phyloP scores from a whole-genome alignment of 805 yeast genomes.

The Yamadazyma kitorensis region DNA sequence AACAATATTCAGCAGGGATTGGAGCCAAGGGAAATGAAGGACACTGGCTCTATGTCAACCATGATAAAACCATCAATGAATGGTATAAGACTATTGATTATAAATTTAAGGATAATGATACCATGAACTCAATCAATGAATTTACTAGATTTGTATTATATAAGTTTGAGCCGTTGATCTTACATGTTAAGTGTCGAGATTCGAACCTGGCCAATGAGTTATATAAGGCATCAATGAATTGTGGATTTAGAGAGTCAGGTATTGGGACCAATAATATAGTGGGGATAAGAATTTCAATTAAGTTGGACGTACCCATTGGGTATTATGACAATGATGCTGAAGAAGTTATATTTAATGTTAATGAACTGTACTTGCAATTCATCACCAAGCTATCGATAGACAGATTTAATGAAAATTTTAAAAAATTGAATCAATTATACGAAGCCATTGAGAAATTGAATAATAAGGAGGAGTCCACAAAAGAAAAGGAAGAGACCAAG shows the following conservation, averaged over 20 bases:
- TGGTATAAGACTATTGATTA: slow-evolving; percentile 45
- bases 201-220: slow-evolving; percentile 54
- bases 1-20: too few relatives aligned
- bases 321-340: slow-evolving; percentile 33
- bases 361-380: slow-evolving; percentile 47
- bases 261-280: slow-evolving; percentile 77
- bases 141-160: slow-evolving; percentile 58
- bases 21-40: slow-evolving; percentile 90
- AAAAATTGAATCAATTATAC: slow-evolving; percentile 50
- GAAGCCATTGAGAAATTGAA: slow-evolving; percentile 37
- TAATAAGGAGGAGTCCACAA: slow-evolving; percentile 2
- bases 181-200: slow-evolving; percentile 78
- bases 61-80: slow-evolving; percentile 46
- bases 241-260: slow-evolving; percentile 87
- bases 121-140: slow-evolving; percentile 1
- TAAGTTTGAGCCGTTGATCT: slow-evolving; percentile 82
- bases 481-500: slow-evolving; percentile 42
- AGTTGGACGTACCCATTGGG: slow-evolving; percentile 77
- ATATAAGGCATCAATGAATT: slow-evolving; percentile 70
- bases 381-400: slow-evolving; percentile 56
- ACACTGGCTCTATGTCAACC: slow-evolving; percentile 78
- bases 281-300: slow-evolving; percentile 72
- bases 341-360: slow-evolving; percentile 44
- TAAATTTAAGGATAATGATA: slow-evolving; percentile 9
- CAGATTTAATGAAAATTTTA: slow-evolving; percentile 64